Base-by-base conservation (phyloP, 2,329 filamentous ascomycete genomes). In the Lizonia empirigonia region DNA sequence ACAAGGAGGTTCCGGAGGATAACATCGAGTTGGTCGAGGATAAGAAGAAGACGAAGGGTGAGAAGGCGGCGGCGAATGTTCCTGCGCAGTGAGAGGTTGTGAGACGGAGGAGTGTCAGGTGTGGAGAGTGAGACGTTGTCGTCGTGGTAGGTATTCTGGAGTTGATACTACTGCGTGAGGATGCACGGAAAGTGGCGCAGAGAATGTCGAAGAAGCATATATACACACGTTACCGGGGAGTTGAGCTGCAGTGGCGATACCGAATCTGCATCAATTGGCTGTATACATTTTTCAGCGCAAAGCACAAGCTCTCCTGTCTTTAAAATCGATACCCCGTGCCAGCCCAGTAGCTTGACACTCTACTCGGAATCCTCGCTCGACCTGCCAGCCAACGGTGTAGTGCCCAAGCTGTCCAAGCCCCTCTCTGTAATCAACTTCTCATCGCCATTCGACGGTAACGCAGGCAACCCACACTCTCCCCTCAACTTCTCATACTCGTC, bases 21-120 rank as follows among this genome's bases (percentile, higher is more conserved):
- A 97, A 99, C 76, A 88, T 97, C 64, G 93, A 97, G 77, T 78
- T 92, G 68, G 84, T 97, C 34, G 93, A 97, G 75, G 93, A 97
- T 73, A 97, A 96, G 85, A 91, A 91, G 80, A 96, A 96, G 84
- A 96, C 95, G 59, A 66, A 66, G 58, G 40, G 37, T 9, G 45
- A 49, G 40, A 45, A 49, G 51, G 51, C 42, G 2, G 49, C 49
- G 32, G 49, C 49, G 37, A 52, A 52, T 44, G 49, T 52, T 24
- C 49, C 49, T 9, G 49, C 49, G 38, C 49, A 52, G 38, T 52
- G 34, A 44, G 15, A n/a, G 37, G 22, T 5, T n/a, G n/a, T n/a
- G n/a, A n/a, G n/a, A n/a, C n/a, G n/a, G n/a, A n/a, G n/a, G n/a
- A n/a, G n/a, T n/a, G n/a, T n/a, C n/a, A n/a, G n/a, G n/a, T n/a